A percentile compares a stretch with the other conserved stretches of the same genome.
Conservation (phyloP, 768 basidiomycete species). For the Boletellus ananiceps region DNA sequence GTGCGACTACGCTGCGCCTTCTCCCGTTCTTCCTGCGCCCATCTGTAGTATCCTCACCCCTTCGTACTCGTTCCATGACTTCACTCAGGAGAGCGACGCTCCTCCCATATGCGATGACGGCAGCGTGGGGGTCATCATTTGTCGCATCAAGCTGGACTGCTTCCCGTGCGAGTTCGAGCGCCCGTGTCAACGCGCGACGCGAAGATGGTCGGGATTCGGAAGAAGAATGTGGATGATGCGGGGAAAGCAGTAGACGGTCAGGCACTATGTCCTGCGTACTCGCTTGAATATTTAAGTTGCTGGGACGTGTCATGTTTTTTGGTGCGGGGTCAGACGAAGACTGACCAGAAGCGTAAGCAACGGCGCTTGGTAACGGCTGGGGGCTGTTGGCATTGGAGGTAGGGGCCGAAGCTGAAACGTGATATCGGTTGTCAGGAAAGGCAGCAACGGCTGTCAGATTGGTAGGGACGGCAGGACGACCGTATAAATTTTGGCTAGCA, state of each 20-base stretch:
- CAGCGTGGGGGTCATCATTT: conserved; percentile 84
- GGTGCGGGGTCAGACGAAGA: conserved; percentile 57
- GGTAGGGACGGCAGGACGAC: conserved; percentile 41
- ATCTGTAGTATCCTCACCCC: conserved; percentile 78
- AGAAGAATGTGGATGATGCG: conserved; percentile 38
- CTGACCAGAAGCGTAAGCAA: conserved; percentile 35
- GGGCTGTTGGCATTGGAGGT: conserved; percentile 26
- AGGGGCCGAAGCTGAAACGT: conserved; percentile 25
- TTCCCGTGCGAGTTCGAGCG: conserved; percentile 83
- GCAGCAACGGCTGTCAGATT: conserved; percentile 56
- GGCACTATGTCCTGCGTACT: conserved; percentile 38
- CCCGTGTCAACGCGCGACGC: conserved; percentile 78
- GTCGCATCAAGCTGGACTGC: conserved; percentile 85
- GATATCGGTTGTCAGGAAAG: conserved; percentile 52
- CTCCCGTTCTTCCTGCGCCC: conserved; percentile 55
- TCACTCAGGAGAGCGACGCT: conserved; percentile 84
- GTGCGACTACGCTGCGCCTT: conserved; percentile 78
- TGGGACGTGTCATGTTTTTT: conserved; percentile 43
- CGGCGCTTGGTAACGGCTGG: conserved; percentile 18
- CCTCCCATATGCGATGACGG: conserved; percentile 83
- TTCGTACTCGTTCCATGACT: conserved; percentile 88
- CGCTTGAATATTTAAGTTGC: conserved; percentile 17
- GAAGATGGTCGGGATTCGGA: conserved; percentile 64
- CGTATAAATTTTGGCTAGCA: conserved; percentile 25
- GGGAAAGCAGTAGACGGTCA: conserved; percentile 42